These are phyloP conservation scores for Coffea eugenioides DNA, from an alignment of 257 asterid species.

Conservation along the genomic window DNA sequence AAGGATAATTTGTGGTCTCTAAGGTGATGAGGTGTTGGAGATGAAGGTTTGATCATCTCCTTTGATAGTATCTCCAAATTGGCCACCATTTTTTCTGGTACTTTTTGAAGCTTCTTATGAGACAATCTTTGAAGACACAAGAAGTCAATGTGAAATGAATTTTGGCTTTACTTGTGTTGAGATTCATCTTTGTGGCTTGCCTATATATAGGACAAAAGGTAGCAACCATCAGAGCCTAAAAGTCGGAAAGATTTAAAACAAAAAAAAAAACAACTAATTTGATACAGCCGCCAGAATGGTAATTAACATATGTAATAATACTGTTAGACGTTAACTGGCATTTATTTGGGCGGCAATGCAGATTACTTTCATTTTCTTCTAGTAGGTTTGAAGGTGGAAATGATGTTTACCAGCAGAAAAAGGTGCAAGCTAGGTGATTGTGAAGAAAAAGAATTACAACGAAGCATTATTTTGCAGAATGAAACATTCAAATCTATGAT, in stretches of 20 bases:
- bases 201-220: neutral
- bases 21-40: constrained; percentile 36
- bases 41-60: constrained; percentile 44
- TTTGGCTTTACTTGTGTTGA: neutral
- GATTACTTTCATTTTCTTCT: neutral
- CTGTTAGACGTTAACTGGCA: neutral
- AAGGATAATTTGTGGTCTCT: constrained; percentile 30
- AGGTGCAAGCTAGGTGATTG: no score
- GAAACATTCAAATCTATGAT: no score
- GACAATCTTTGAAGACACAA: neutral
- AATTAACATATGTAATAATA: no score
- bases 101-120: neutral
- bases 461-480: no score
- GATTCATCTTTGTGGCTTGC: neutral
- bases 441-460: no score
- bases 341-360: neutral
- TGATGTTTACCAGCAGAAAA: no score
- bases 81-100: constrained; percentile 1
- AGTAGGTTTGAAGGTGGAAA: neutral
- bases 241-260: neutral
- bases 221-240: neutral
- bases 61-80: constrained; percentile 27
- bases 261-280: no score
- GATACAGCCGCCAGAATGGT: no score
- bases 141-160: neutral